These are phyloP conservation scores for Pulicaria dysenterica DNA, from an alignment of 129 eudicot species.

Conservation along the genomic window DNA sequence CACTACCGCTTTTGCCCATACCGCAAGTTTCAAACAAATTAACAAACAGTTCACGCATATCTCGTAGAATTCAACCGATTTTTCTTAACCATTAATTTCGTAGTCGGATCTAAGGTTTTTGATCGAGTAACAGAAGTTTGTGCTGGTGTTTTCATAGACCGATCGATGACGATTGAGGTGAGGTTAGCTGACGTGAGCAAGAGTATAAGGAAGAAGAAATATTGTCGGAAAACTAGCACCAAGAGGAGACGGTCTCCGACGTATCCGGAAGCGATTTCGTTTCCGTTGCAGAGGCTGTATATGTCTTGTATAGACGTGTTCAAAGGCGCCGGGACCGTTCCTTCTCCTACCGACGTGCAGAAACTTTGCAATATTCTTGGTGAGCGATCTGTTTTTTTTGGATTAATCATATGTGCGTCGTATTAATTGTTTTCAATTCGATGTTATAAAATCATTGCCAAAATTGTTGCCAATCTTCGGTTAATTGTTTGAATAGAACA, in stretches of 20 bases:
- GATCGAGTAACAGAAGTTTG: not conserved
- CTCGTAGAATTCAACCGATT: not conserved
- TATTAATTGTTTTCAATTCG: not conserved
- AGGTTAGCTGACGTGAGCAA: constrained; percentile 34
- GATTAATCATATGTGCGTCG: not conserved
- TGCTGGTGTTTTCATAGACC: not conserved
- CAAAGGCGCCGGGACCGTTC: constrained; percentile 67
- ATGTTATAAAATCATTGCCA: not conserved
- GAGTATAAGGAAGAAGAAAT: constrained; percentile 54
- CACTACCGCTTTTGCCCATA: constrained; percentile 22
- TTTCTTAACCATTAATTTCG: not conserved
- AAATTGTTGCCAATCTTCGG: constrained; percentile 2
- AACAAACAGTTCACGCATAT: not conserved
- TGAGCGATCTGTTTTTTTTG: constrained; percentile 24
- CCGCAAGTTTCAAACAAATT: constrained; percentile 4
- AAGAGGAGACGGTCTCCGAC: constrained; percentile 27
- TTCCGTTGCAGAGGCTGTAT: constrained; percentile 57
- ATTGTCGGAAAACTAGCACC: constrained; percentile 21
- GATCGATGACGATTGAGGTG: constrained; percentile 47
- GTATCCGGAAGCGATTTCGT: constrained; percentile 21
- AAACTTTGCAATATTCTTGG: constrained; percentile 60
- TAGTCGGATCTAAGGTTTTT: constrained; percentile 21
- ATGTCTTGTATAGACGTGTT: constrained; percentile 50
- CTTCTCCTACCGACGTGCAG: constrained; percentile 51
- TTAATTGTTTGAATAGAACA: constrained; percentile 1